These are phyloP conservation scores for Boehmeria nivea DNA, from an alignment of 306 rosid species.

Conservation along the genomic window DNA sequence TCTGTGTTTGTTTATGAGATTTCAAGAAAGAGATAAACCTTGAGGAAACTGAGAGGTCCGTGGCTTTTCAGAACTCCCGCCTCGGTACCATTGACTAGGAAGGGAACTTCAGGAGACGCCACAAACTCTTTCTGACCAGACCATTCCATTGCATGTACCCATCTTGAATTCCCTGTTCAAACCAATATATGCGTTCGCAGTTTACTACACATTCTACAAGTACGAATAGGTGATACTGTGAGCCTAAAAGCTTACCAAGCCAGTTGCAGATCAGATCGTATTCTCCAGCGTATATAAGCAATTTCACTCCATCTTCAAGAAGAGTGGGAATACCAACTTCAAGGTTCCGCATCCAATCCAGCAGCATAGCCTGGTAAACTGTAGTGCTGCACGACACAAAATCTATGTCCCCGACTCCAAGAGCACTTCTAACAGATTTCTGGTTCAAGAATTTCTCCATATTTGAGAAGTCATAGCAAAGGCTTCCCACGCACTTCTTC, in stretches of 20 bases:
- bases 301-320: conserved; percentile 81
- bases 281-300: conserved; percentile 95
- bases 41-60: conserved; percentile 88
- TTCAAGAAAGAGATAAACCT: conserved; percentile 43
- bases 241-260: conserved; percentile 57
- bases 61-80: conserved; percentile 77
- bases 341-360: conserved; percentile 95
- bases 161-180: conserved; percentile 81
- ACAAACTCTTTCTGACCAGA: conserved; percentile 78
- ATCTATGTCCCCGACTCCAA: conserved; percentile 75
- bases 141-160: conserved; percentile 99
- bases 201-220: no score
- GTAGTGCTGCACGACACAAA: conserved; percentile 90
- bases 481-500: conserved; percentile 75
- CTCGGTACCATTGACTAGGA: conserved; percentile 60
- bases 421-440: conserved; percentile 64
- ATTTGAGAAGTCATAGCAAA: conserved; percentile 94
- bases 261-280: conserved; percentile 97
- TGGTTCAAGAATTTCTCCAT: conserved; percentile 82
- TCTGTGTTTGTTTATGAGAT: not conserved
- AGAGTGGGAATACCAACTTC: conserved; percentile 94
- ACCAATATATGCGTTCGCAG: no score
- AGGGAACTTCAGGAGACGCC: conserved; percentile 63
- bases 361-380: conserved; percentile 85
- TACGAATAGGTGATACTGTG: no score